Percentiles rank a stretch among this genome's conserved stretches.
These are phyloP conservation scores for Aeschynomene evenia DNA, from an alignment of 306 rosid species.

Conservation along the genomic window DNA sequence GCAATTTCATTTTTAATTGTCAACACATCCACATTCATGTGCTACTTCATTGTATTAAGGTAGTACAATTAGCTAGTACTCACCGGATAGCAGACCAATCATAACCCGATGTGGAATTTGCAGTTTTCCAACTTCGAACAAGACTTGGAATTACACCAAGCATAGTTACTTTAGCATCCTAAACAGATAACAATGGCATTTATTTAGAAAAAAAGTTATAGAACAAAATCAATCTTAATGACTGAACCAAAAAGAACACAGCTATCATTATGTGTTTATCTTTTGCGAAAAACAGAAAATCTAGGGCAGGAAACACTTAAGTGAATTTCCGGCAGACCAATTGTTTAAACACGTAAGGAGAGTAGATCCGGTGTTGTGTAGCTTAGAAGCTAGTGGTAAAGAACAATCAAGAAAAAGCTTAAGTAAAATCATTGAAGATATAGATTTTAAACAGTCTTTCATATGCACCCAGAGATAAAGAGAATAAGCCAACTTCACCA, in stretches of 20 bases:
- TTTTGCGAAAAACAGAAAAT: not conserved
- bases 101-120: conserved; percentile 62
- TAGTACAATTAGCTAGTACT: conserved; percentile 30
- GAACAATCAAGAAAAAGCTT: not conserved
- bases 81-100: conserved; percentile 94
- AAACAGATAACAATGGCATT: conserved; percentile 4
- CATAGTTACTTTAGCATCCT: conserved; percentile 90
- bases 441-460: conserved; percentile 70
- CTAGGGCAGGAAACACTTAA: not conserved
- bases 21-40: conserved; percentile 15
- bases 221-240: not conserved
- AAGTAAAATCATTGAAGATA: no score
- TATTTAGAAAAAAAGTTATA: conserved; percentile 16
- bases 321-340: not conserved
- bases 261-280: not conserved
- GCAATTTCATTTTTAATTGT: no score
- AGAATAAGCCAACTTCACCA: conserved; percentile 77
- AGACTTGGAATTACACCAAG: conserved; percentile 95
- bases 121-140: conserved; percentile 84
- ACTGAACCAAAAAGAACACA: not conserved
- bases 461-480: conserved; percentile 63
- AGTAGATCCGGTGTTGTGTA: no score
- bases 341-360: no score
- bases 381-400: not conserved
- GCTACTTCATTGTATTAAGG: conserved; percentile 8